Evolutionary conservation across 371 early-diverging fungal species (phyloP).

Genomic region (Phascolomyces articulosus): DNA sequence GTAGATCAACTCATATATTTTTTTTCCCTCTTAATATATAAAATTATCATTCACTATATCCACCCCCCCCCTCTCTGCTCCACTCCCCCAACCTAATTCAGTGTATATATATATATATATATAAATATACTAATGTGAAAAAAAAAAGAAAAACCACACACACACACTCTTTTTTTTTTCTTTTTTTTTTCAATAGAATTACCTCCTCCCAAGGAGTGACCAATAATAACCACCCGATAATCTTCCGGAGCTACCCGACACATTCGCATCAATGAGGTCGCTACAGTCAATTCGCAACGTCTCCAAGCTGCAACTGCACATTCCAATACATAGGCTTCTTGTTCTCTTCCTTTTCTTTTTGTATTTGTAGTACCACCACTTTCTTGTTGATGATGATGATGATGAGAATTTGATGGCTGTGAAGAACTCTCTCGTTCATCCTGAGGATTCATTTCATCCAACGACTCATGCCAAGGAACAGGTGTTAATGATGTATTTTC

Average conservation of each 20-base stretch:
- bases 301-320: constrained; percentile 41
- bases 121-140: too few relatives aligned
- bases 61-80: too few relatives aligned
- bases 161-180: background rate
- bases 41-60: too few relatives aligned
- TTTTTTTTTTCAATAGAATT: background rate
- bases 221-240: constrained; percentile 41
- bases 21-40: too few relatives aligned
- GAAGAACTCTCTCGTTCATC: too few relatives aligned
- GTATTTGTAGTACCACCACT: background rate
- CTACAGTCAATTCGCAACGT: constrained; percentile 42
- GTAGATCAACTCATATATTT: too few relatives aligned
- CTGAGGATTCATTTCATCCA: background rate
- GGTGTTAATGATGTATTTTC: constrained; percentile 31
- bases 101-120: too few relatives aligned
- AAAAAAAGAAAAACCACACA: too few relatives aligned
- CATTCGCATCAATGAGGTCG: constrained; percentile 39
- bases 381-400: constrained; percentile 3
- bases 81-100: too few relatives aligned
- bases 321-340: constrained; percentile 35
- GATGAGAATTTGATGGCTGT: too few relatives aligned
- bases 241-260: constrained; percentile 30
- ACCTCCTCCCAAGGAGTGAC: constrained; percentile 43
- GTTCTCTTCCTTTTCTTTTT: background rate
- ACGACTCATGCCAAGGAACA: constrained; percentile 37